Evolutionary conservation across 257 asterid species (phyloP).

Genomic region (Capsicum baccatum): DNA sequence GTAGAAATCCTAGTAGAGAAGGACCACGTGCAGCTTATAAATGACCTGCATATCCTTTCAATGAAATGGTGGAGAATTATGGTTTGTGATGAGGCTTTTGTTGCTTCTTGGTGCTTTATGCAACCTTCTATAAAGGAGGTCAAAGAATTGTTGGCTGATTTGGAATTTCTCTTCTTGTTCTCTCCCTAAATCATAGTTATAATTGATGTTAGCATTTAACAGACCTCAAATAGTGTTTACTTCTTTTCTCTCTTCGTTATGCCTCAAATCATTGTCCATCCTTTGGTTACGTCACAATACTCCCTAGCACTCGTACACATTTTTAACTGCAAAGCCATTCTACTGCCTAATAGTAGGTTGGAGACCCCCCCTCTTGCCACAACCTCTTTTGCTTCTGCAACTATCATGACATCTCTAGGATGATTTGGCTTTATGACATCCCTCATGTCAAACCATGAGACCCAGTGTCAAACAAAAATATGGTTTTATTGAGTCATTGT

Average conservation of each 20-base stretch:
- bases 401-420: constrained; percentile 7
- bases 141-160: not conserved
- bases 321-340: not conserved
- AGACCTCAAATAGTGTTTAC: not conserved
- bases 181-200: not conserved
- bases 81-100: not conserved
- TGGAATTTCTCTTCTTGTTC: not conserved
- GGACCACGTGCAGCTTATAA: not conserved
- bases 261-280: not conserved
- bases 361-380: not conserved
- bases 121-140: not conserved
- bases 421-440: not conserved
- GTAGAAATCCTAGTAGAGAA: not conserved
- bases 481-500: not conserved
- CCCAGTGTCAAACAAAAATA: not conserved
- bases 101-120: not conserved
- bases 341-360: not conserved
- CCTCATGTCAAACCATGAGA: constrained; percentile 7
- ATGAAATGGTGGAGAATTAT: constrained; percentile 11
- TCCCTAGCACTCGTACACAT: not conserved
- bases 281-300: not conserved
- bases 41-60: not conserved
- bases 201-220: not conserved
- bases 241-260: not conserved
- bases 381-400: not conserved